Conservation (phyloP, 805 yeast genomes). For the Lachancea nothofagi region DNA sequence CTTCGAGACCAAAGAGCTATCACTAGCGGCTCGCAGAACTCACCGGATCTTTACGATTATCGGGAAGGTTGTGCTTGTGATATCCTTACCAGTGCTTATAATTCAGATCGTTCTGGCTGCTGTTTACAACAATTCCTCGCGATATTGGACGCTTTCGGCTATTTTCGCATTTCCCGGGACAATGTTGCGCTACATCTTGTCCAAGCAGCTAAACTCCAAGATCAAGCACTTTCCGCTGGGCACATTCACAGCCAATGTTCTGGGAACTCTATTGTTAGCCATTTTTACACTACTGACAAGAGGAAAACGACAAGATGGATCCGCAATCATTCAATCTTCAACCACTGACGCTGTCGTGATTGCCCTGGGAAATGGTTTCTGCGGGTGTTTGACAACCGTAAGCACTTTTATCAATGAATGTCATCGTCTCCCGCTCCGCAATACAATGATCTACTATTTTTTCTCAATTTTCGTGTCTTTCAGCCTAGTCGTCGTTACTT, state of each 20-base stretch:
- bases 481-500: constrained; percentile 45
- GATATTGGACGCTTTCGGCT: constrained; percentile 64
- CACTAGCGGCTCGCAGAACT: background rate
- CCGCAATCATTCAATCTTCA: constrained; percentile 28
- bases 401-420: constrained; percentile 75
- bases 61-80: constrained; percentile 1
- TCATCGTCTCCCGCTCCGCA: constrained; percentile 31
- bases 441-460: constrained; percentile 47
- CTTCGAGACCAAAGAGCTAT: background rate
- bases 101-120: constrained; percentile 29
- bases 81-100: constrained; percentile 23
- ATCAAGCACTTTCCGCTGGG: constrained; percentile 48
- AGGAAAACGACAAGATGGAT: constrained; percentile 34
- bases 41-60: background rate
- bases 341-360: constrained; percentile 46
- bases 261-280: constrained; percentile 31
- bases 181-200: constrained; percentile 47
- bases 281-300: constrained; percentile 29
- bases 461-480: constrained; percentile 45
- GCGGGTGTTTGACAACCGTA: constrained; percentile 69
- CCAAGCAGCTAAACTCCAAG: constrained; percentile 44
- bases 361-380: constrained; percentile 59
- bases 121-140: constrained; percentile 39
- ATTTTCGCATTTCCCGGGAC: constrained; percentile 73
- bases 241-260: constrained; percentile 44